These are phyloP conservation scores for Syzygium aromaticum DNA, from an alignment of 345 rosid genomes.

Conservation along the genomic window DNA sequence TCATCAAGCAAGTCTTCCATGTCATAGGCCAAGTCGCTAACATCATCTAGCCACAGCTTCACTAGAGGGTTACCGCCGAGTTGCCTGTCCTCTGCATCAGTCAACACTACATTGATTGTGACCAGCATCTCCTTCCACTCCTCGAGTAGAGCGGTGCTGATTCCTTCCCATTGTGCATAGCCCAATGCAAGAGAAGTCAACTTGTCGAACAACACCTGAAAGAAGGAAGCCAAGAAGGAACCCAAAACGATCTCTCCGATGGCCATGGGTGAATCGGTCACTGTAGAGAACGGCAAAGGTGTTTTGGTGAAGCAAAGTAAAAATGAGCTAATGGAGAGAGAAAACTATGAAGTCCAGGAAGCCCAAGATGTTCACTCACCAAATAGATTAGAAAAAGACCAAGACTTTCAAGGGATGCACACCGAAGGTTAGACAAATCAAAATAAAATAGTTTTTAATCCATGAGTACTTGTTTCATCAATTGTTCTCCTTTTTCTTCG, in stretches of 20 bases:
- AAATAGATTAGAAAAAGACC: neutral
- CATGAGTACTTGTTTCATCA: neutral
- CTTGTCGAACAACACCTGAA: rapidly evolving
- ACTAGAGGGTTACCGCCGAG: neutral
- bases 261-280: neutral
- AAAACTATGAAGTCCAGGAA: neutral
- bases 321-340: neutral
- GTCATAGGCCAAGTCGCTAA: neutral
- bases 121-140: neutral
- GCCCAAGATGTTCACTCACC: neutral
- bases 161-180: neutral
- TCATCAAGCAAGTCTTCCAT: neutral
- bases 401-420: neutral
- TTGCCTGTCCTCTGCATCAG: neutral
- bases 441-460: neutral
- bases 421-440: neutral
- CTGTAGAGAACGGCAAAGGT: neutral
- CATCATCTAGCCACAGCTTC: neutral
- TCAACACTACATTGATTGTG: neutral
- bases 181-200: neutral
- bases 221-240: neutral
- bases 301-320: neutral
- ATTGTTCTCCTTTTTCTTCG: neutral
- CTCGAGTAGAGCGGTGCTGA: neutral
- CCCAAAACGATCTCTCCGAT: neutral